Conservation (phyloP, 768 basidiomycete species). For the Clitopilus passeckerianus region DNA sequence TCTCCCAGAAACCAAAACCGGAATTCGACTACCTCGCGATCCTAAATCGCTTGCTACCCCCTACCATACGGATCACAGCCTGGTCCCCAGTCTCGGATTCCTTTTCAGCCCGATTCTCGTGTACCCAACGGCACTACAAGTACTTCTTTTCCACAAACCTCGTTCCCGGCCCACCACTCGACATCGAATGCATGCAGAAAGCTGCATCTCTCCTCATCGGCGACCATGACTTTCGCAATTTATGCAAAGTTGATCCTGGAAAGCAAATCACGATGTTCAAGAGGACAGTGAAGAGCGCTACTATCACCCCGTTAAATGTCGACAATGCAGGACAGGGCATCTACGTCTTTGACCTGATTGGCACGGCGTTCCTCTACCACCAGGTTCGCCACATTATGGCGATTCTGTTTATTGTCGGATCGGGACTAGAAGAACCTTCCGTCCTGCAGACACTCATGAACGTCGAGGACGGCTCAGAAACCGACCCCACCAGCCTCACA, state of each 20-base stretch:
- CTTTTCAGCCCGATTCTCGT: slow-evolving; percentile 90
- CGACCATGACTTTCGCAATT: slow-evolving; percentile 92
- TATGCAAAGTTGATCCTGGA: slow-evolving; percentile 88
- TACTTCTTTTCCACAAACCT: slow-evolving; percentile 81
- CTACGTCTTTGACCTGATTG: slow-evolving; percentile 80
- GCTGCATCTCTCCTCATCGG: slow-evolving; percentile 74
- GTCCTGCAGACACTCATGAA: slow-evolving; percentile 75
- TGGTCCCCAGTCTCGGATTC: slow-evolving; percentile 82
- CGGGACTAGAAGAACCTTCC: slow-evolving; percentile 68
- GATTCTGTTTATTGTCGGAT: slow-evolving; percentile 82
- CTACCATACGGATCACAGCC: slow-evolving; percentile 84
- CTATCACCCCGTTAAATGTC: slow-evolving; percentile 44
- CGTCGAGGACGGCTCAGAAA: slow-evolving; percentile 43
- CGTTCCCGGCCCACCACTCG: slow-evolving; percentile 37
- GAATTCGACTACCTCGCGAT: slow-evolving; percentile 77
- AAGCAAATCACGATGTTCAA: slow-evolving; percentile 86
- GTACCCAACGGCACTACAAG: slow-evolving; percentile 89
- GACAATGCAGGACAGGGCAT: slow-evolving; percentile 24
- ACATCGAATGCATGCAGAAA: slow-evolving; percentile 69
- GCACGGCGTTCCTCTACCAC: slow-evolving; percentile 90
- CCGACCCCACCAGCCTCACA: slow-evolving; percentile 23
- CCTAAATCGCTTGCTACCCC: slow-evolving; percentile 85
- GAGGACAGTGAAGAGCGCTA: slow-evolving; percentile 63
- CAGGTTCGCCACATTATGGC: slow-evolving; percentile 96
- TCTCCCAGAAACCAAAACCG: slow-evolving; percentile 14